phyloP scores from a whole-genome alignment of 2,329 filamentous ascomycete genomes.

The Trichophyton rubrum region DNA sequence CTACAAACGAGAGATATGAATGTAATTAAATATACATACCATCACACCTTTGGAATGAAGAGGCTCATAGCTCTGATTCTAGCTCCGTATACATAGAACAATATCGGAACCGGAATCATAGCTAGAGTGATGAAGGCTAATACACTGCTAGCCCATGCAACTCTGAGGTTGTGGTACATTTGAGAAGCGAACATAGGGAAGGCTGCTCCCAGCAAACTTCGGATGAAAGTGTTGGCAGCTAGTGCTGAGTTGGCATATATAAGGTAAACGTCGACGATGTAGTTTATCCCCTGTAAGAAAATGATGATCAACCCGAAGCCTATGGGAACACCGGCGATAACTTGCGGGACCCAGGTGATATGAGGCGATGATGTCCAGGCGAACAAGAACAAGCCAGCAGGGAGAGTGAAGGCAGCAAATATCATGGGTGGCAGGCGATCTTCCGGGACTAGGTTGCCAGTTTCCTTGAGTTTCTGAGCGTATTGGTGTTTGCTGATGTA shows the following conservation, averaged over 20 bases:
- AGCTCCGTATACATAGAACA: conserved; percentile 28
- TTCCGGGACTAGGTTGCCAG: conserved; percentile 27
- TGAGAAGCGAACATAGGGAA: conserved; percentile 56
- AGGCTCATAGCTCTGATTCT: conserved; percentile 25
- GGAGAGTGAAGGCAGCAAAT: conserved; percentile 30
- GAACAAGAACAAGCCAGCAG: conserved; percentile 37
- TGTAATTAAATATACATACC: background rate
- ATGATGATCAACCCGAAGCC: conserved; percentile 34
- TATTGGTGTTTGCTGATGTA: conserved; percentile 32
- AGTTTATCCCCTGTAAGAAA: conserved; percentile 34
- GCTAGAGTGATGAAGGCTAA: conserved; percentile 28
- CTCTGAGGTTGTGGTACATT: conserved; percentile 29
- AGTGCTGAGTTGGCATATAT: conserved; percentile 47
- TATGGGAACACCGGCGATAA: conserved; percentile 31
- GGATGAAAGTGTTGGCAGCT: conserved; percentile 69
- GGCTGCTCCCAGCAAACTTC: conserved; percentile 65
- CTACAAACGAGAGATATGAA: background rate
- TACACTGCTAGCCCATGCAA: conserved; percentile 30
- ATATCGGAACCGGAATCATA: conserved; percentile 37
- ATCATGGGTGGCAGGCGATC: conserved; percentile 36
- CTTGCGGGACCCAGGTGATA: conserved; percentile 35
- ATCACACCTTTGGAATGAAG: conserved; percentile 23
- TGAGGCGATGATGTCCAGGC: conserved; percentile 33
- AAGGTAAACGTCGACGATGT: conserved; percentile 50
- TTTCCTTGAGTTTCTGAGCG: conserved; percentile 28